Evolutionary conservation across 768 basidiomycete genomes (phyloP).

Genomic region (Rhodotorula graminis): DNA sequence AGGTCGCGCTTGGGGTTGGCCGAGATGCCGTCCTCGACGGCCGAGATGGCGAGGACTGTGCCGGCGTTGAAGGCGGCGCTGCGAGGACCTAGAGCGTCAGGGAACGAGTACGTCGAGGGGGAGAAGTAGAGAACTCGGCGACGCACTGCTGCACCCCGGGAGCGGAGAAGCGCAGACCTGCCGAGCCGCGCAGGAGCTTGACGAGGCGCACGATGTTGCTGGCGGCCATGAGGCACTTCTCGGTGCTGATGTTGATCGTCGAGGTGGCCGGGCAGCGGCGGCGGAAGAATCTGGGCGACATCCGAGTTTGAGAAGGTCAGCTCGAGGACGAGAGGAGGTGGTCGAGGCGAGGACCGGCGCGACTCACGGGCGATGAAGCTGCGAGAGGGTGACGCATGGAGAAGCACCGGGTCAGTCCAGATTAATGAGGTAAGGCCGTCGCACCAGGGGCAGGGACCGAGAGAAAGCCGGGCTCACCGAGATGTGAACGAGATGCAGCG

Average conservation of each 20-base stretch:
- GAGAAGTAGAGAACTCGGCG: too few species aligned
- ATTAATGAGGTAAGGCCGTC: too few species aligned
- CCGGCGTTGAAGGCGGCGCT: conserved; percentile 34
- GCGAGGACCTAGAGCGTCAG: not conserved
- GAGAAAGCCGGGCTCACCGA: too few species aligned
- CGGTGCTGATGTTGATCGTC: conserved; percentile 23
- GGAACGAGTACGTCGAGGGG: too few species aligned
- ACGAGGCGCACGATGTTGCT: conserved; percentile 31
- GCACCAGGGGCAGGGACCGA: too few species aligned
- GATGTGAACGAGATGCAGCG: conserved; percentile 18
- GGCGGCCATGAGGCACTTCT: conserved; percentile 30
- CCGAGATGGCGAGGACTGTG: conserved; percentile 34
- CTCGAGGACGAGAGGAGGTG: accelerated
- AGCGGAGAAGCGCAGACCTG: conserved; percentile 4
- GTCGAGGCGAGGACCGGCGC: too few species aligned
- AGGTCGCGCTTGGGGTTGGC: conserved; percentile 9
- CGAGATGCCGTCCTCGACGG: conserved; percentile 30
- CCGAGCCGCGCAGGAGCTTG: conserved; percentile 20
- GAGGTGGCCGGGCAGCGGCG: not conserved
- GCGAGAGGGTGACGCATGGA: too few species aligned
- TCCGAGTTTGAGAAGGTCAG: not conserved
- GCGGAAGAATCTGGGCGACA: conserved; percentile 22
- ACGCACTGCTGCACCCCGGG: conserved; percentile 30
- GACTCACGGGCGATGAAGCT: conserved; percentile 26
- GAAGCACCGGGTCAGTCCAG: too few species aligned